phyloP scores from a whole-genome alignment of 2,329 filamentous ascomycete genomes.

The Sarocladium kiliense region DNA sequence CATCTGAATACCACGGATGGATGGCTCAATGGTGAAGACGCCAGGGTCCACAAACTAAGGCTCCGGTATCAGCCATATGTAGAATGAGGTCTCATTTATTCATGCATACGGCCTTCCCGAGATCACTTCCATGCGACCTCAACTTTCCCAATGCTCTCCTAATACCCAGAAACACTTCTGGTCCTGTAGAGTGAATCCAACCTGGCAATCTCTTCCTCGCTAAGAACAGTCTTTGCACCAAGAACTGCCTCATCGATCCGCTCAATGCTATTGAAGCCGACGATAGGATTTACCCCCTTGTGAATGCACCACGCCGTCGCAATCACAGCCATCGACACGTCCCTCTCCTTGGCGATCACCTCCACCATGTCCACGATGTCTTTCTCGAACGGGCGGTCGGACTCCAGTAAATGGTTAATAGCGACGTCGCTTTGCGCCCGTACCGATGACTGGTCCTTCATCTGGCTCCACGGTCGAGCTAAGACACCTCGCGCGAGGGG shows the following conservation, averaged over 20 bases:
- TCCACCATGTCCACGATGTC: slow-evolving; percentile 6
- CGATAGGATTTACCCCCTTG: slow-evolving; percentile 51
- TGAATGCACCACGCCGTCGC: slow-evolving; percentile 58
- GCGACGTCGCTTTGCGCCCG: neutral
- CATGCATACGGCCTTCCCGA: no score
- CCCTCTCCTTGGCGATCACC: slow-evolving; percentile 51
- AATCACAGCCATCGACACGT: slow-evolving; percentile 57
- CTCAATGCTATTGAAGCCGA: slow-evolving; percentile 52
- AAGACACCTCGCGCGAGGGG: slow-evolving; percentile 14
- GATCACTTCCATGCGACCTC: no score
- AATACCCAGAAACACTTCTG: neutral
- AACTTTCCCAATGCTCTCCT: no score
- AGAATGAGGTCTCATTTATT: no score
- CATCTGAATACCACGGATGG: neutral
- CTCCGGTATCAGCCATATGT: no score
- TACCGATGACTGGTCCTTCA: slow-evolving; percentile 16
- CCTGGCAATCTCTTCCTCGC: neutral
- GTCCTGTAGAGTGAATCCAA: neutral
- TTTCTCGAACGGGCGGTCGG: slow-evolving; percentile 1
- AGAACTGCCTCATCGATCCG: slow-evolving; percentile 57
- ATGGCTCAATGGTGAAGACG: neutral
- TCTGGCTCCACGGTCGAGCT: slow-evolving; percentile 18
- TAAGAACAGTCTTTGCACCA: neutral
- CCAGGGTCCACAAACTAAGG: no score
- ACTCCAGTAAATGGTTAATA: neutral